Conservation (phyloP, 768 basidiomycete genomes). For the Dendrothele bispora region DNA sequence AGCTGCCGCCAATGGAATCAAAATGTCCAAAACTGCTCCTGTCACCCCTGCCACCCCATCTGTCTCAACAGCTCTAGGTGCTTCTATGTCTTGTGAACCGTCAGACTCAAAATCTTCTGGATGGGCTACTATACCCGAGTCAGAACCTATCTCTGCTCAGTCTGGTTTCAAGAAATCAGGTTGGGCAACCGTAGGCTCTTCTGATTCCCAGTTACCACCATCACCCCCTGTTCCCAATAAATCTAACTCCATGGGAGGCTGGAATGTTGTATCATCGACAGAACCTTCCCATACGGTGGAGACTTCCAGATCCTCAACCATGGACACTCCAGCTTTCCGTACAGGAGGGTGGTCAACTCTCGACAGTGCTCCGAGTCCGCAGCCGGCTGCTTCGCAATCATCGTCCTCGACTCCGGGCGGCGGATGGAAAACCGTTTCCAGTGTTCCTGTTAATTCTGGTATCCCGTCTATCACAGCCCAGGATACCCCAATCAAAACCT, state of each 20-base stretch:
- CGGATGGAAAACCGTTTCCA: constrained; percentile 1
- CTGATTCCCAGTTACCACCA: constrained; percentile 12
- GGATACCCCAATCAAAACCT: no score
- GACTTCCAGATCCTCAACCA: constrained; percentile 18
- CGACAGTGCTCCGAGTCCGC: no score
- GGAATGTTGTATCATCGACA: constrained; percentile 10
- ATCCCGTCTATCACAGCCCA: no score
- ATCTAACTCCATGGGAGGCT: constrained; percentile 10
- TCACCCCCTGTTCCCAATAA: constrained; percentile 12
- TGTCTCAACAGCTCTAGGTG: constrained; percentile 16
- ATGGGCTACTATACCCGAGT: constrained; percentile 43
- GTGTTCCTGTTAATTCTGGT: no score
- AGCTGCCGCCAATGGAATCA: constrained; percentile 80
- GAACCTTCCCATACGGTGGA: constrained; percentile 13
- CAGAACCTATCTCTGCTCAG: constrained; percentile 19
- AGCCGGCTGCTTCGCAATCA: no score
- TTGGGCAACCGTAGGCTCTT: constrained; percentile 47
- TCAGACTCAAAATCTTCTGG: constrained; percentile 26
- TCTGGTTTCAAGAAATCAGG: constrained; percentile 44
- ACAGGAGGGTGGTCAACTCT: constrained; percentile 69
- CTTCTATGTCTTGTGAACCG: constrained; percentile 16
- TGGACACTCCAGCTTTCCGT: constrained; percentile 46
- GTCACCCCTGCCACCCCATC: constrained; percentile 19
- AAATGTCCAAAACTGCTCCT: constrained; percentile 49
- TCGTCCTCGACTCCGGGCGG: not conserved